Evolutionary conservation across 179 eudicot genomes (phyloP).

Genomic region (Drosera spatulata): DNA sequence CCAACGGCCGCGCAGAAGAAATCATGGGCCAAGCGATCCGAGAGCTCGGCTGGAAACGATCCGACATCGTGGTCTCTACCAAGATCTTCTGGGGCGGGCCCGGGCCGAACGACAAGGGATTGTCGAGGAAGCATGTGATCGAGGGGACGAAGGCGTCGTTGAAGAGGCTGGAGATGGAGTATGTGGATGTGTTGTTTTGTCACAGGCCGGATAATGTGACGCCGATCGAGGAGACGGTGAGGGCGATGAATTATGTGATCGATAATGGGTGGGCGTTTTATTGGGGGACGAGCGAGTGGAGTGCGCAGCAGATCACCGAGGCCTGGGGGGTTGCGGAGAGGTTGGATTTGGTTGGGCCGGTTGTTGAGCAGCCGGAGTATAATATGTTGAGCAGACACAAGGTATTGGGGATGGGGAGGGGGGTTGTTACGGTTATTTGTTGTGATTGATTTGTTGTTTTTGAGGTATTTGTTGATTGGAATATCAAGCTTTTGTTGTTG

Average conservation of each 20-base stretch:
- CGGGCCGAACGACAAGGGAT: conserved; percentile 87
- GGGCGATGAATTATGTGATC: conserved; percentile 94
- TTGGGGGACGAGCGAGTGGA: conserved; percentile 99
- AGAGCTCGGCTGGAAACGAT: conserved; percentile 88
- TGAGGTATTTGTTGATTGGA: too few species aligned
- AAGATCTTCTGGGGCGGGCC: conserved; percentile 98
- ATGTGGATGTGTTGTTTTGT: conserved; percentile 75
- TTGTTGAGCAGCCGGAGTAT: conserved; percentile 96
- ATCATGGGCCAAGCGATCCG: conserved; percentile 96
- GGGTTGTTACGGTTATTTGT: too few species aligned
- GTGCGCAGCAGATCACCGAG: conserved; percentile 96
- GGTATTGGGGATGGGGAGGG: conserved; percentile 18
- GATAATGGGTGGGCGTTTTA: conserved; percentile 91
- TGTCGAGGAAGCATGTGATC: conserved; percentile 69
- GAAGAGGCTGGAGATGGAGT: conserved; percentile 82
- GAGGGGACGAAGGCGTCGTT: conserved; percentile 74
- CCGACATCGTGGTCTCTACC: conserved; percentile 77
- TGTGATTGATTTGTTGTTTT: too few species aligned
- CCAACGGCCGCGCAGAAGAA: conserved; percentile 96
- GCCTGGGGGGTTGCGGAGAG: conserved; percentile 75
- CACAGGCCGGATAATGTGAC: conserved; percentile 71
- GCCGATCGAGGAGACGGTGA: conserved; percentile 92
- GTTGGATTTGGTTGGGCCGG: conserved; percentile 70
- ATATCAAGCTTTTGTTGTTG: too few species aligned
- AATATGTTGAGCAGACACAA: conserved; percentile 77